phyloP scores from a whole-genome alignment of 306 rosid species.

The Bauhinia variegata region DNA sequence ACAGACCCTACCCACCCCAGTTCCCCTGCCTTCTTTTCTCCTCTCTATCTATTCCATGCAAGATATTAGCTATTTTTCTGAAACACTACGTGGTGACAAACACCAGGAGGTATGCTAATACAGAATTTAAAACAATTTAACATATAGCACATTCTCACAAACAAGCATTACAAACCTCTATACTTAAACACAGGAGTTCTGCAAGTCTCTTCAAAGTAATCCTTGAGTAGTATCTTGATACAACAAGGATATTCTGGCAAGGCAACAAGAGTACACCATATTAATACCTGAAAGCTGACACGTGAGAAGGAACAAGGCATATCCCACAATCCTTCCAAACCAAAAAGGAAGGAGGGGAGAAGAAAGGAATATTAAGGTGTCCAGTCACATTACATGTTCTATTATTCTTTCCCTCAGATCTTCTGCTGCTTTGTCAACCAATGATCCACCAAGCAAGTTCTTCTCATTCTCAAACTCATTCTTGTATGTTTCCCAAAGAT shows the following conservation, averaged over 20 bases:
- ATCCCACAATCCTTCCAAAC: conserved; percentile 1
- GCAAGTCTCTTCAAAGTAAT: conserved; percentile 75
- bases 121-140: neutral
- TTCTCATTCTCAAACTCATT: conserved; percentile 78
- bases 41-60: neutral
- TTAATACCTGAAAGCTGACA: conserved; percentile 22
- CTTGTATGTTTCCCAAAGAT: conserved; percentile 77
- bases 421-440: conserved; percentile 85
- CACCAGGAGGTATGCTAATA: neutral
- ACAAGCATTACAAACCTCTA: conserved; percentile 61
- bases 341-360: conserved; percentile 11
- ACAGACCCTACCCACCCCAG: conserved; percentile 2
- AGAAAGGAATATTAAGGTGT: neutral
- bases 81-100: neutral
- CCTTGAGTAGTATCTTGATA: conserved; percentile 77
- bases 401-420: conserved; percentile 85
- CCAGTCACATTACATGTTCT: conserved; percentile 65
- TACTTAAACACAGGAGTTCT: conserved; percentile 71
- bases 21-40: neutral
- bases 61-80: neutral
- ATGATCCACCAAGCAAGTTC: conserved; percentile 69
- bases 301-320: conserved; percentile 23
- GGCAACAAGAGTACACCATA: conserved; percentile 6
- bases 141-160: conserved; percentile 9
- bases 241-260: conserved; percentile 84